A percentile compares a stretch with the other conserved stretches of the same genome.
Conservation (phyloP, 805 yeast species). For the Starmerella apicola region DNA sequence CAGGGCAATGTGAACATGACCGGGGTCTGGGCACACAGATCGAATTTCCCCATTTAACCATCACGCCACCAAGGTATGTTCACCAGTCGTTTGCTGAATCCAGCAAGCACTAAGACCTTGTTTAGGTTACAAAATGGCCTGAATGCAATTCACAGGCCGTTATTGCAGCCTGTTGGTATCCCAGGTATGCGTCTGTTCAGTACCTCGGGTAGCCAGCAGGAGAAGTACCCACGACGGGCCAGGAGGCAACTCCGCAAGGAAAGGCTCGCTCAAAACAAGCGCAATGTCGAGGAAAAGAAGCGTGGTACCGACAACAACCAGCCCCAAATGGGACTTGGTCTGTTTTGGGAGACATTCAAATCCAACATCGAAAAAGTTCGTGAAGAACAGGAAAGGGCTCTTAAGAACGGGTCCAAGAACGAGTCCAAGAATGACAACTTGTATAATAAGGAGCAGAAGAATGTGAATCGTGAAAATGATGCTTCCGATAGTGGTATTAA, state of each 20-base stretch:
- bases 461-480: background rate
- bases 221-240: slow-evolving; percentile 1
- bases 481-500: background rate
- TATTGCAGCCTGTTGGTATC: background rate
- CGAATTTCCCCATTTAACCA: background rate
- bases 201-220: background rate
- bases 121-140: background rate
- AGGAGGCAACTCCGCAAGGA: background rate
- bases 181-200: background rate
- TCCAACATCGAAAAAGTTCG: slow-evolving; percentile 5
- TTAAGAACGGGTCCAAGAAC: too few relatives aligned
- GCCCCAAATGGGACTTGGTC: background rate
- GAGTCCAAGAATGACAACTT: too few relatives aligned
- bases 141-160: background rate
- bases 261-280: background rate
- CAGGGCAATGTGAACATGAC: too few relatives aligned
- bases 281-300: background rate
- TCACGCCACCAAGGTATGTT: slow-evolving; percentile 2
- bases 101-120: background rate
- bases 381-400: background rate
- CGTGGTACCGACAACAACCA: background rate
- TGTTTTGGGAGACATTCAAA: slow-evolving; percentile 5
- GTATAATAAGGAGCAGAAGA: slow-evolving; percentile 1
- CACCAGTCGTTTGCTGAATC: slow-evolving; percentile 2
- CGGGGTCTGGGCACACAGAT: too few relatives aligned